Conservation (phyloP, 305 asterid genomes). For the Euphrasia arctica region DNA sequence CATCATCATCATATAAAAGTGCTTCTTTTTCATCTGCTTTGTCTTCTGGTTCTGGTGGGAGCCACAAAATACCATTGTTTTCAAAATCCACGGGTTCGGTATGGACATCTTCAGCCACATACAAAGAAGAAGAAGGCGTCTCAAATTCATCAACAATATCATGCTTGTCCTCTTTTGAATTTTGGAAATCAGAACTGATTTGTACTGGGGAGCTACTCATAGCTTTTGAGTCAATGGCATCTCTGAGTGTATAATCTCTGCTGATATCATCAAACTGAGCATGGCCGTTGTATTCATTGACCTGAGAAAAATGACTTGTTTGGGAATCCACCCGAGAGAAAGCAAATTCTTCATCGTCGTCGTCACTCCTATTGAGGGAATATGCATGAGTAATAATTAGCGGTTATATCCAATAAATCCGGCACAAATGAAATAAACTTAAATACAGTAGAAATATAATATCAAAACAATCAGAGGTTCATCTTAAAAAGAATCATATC, state of each 20-base stretch:
- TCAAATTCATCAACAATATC: constrained; percentile 73
- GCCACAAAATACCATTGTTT: constrained; percentile 88
- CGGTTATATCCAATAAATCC: constrained; percentile 12
- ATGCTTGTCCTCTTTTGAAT: constrained; percentile 50
- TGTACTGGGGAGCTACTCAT: constrained; percentile 40
- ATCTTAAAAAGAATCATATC: neutral
- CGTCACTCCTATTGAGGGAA: constrained; percentile 66
- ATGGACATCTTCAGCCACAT: constrained; percentile 62
- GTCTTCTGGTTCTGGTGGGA: constrained; percentile 98
- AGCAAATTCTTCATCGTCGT: constrained; percentile 41
- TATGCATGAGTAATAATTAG: constrained; percentile 13
- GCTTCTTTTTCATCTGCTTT: constrained; percentile 88
- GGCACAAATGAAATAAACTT: constrained; percentile 8
- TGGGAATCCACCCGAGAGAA: constrained; percentile 46
- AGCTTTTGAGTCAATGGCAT: constrained; percentile 47
- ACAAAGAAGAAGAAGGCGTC: constrained; percentile 54
- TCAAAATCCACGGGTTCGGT: constrained; percentile 87
- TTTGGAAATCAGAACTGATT: constrained; percentile 41
- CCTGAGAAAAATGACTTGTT: constrained; percentile 46
- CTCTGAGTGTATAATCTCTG: constrained; percentile 58
- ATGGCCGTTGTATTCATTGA: constrained; percentile 55
- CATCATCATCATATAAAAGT: constrained; percentile 60
- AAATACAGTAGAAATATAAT: neutral
- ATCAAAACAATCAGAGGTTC: neutral
- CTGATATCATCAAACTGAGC: constrained; percentile 49